Conservation (phyloP, 2,329 filamentous ascomycete species). For the Aspergillus uvarum region DNA sequence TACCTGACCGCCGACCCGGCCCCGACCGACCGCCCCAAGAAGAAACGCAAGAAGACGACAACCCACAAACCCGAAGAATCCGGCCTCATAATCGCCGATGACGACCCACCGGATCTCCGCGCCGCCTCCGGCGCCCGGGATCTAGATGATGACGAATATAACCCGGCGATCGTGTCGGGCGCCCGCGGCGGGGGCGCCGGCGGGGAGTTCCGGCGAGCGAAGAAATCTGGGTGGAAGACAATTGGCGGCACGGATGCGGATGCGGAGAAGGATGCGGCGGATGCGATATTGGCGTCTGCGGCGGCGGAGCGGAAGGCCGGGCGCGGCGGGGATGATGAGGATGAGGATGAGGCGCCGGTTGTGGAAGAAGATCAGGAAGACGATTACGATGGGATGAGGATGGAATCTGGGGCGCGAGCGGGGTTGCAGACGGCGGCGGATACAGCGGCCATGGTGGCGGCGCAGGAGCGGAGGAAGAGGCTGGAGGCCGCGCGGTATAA, state of each 20-base stretch:
- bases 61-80: slow-evolving; percentile 42
- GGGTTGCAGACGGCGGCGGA: slow-evolving; percentile 82
- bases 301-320: slow-evolving; percentile 70
- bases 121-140: slow-evolving; percentile 19
- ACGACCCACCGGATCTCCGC: slow-evolving; percentile 42
- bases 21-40: slow-evolving; percentile 51
- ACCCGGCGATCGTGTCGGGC: slow-evolving; percentile 30
- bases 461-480: slow-evolving; percentile 58
- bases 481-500: slow-evolving; percentile 44
- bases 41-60: slow-evolving; percentile 56
- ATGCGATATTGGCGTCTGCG: slow-evolving; percentile 62
- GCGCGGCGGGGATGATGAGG: slow-evolving; percentile 51
- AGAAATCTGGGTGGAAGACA: slow-evolving; percentile 78
- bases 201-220: slow-evolving; percentile 65
- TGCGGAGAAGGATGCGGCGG: slow-evolving; percentile 9
- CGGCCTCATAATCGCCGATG: slow-evolving; percentile 43
- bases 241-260: slow-evolving; percentile 51
- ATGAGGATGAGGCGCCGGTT: slow-evolving; percentile 46
- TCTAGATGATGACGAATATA: slow-evolving; percentile 39
- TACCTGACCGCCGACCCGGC: slow-evolving; percentile 71
- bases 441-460: slow-evolving; percentile 69
- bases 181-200: background rate
- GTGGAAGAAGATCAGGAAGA: slow-evolving; percentile 43
- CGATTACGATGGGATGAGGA: slow-evolving; percentile 52
- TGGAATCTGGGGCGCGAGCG: slow-evolving; percentile 84